Evolutionary conservation across 345 rosid species (phyloP).

Genomic region (Atalantia buxifolia): DNA sequence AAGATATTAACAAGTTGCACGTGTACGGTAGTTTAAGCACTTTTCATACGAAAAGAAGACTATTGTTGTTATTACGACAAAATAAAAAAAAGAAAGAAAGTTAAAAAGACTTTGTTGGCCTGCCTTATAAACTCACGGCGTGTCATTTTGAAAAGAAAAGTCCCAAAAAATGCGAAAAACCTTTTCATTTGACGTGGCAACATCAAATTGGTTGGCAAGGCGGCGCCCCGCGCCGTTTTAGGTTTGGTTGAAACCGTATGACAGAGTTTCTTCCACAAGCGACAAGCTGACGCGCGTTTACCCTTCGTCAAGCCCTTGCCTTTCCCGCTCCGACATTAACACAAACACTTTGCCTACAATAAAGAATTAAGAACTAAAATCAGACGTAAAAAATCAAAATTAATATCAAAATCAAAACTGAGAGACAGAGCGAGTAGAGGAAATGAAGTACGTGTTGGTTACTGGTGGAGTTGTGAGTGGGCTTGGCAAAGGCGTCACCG

Average conservation of each 20-base stretch:
- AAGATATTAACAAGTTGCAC: too few species aligned
- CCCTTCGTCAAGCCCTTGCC: neutral
- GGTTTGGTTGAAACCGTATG: neutral
- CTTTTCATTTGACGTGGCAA: neutral
- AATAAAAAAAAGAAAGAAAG: too few species aligned
- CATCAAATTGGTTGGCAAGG: neutral
- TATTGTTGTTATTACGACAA: too few species aligned
- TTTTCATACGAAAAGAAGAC: too few species aligned
- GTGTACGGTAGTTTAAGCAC: too few species aligned
- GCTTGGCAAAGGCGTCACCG: slow-evolving; percentile 96
- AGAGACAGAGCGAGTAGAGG: neutral
- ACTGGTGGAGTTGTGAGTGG: slow-evolving; percentile 99
- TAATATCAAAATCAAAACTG: too few species aligned
- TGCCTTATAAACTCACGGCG: too few species aligned
- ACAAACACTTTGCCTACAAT: slow-evolving; percentile 40
- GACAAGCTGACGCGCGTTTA: neutral
- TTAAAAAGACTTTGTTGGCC: too few species aligned
- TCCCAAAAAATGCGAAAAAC: too few species aligned
- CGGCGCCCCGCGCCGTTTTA: neutral
- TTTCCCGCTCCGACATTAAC: slow-evolving; percentile 41
- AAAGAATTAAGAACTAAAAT: neutral
- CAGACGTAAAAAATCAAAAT: neutral
- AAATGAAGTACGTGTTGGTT: slow-evolving; percentile 92
- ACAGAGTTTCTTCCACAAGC: neutral
- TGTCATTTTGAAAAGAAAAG: too few species aligned